Evolutionary conservation across 805 yeast species (phyloP), one percentile per base, ranked within the genome.

Genomic region (Barnettozyma wickerhamii): DNA sequence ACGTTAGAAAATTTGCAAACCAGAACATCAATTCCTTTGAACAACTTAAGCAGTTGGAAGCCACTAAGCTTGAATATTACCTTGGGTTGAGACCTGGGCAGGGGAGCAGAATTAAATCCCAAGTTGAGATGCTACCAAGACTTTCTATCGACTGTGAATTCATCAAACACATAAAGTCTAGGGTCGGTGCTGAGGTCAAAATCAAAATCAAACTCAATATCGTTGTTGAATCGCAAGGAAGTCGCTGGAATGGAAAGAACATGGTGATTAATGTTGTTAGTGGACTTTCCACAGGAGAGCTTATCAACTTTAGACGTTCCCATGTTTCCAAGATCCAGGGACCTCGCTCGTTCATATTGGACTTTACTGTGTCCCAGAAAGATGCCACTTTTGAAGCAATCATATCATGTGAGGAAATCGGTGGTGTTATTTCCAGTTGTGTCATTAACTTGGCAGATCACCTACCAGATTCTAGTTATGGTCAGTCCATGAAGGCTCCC

Each of bases 221-320:
- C 23, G 37, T 41, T 15, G 47, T 48, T 32, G 48, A 48, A 21
- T 30, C 53, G 0, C 31, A 51, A 1, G 21, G 39, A 7, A 18
- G 24, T 17, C 43, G 33, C 7, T 67, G 72, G 72, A 62, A 60
- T 39, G 63, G 62, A 10, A 55, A 60, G 31, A 33, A 52, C 4
- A 38, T 69, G 3, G 59, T 64, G 1, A 42, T 63, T 0, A 63
- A 60, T 31, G 51, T 71, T 1, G 48, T 62, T 7, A 42, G 62
- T 10, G 58, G 56, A 2, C 53, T 54, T 26, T 45, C 53, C 4
- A 47, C 51, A 6, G 76, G 75, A 0, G 48, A 35, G 4, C 45
- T 76, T 10, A 39, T 74, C 7, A 79, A 72, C 43, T 75, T 71
- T 41, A 59, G 77, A 41, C 64, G 72, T 44, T 52, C 72, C 1